Evolutionary conservation across 1,284 basidiomycete genomes (phyloP).

Genomic region (Boletus semigastroideus): DNA sequence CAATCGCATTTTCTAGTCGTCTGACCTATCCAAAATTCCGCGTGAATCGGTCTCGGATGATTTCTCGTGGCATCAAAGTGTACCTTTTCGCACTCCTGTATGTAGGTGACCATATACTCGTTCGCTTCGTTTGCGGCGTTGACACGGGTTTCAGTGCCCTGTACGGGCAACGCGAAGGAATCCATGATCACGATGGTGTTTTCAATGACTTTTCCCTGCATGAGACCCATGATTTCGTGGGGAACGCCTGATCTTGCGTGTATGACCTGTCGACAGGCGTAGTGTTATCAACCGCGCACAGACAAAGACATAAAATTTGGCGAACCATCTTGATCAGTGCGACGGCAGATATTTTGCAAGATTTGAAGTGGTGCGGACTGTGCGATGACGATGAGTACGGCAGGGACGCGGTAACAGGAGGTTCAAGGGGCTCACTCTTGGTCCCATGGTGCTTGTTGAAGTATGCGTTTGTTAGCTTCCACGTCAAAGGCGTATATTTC

Average conservation of each 20-base stretch:
- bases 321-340: constrained; percentile 97
- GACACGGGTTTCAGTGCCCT: constrained; percentile 98
- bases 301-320: not conserved
- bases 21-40: constrained; percentile 53
- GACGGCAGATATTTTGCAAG: constrained; percentile 92
- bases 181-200: constrained; percentile 91
- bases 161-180: constrained; percentile 94
- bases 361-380: constrained; percentile 91
- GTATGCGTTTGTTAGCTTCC: constrained; percentile 70
- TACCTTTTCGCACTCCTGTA: constrained; percentile 77
- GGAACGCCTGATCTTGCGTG: constrained; percentile 96
- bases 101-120: constrained; percentile 98
- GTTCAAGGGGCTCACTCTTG: constrained; percentile 60
- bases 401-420: constrained; percentile 6
- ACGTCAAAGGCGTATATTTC: constrained; percentile 81
- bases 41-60: not conserved
- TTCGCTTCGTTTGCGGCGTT: constrained; percentile 96
- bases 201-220: constrained; percentile 95
- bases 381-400: constrained; percentile 3
- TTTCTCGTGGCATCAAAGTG: constrained; percentile 13
- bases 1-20: constrained; percentile 85
- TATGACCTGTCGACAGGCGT: constrained; percentile 66
- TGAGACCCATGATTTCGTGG: constrained; percentile 99
- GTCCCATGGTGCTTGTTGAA: constrained; percentile 80
- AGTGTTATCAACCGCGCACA: not conserved